A percentile compares a stretch with the other conserved stretches of the same genome.
These are phyloP conservation scores for Hydnomerulius pinastri DNA, from an alignment of 768 basidiomycete genomes.

Conservation along the genomic window DNA sequence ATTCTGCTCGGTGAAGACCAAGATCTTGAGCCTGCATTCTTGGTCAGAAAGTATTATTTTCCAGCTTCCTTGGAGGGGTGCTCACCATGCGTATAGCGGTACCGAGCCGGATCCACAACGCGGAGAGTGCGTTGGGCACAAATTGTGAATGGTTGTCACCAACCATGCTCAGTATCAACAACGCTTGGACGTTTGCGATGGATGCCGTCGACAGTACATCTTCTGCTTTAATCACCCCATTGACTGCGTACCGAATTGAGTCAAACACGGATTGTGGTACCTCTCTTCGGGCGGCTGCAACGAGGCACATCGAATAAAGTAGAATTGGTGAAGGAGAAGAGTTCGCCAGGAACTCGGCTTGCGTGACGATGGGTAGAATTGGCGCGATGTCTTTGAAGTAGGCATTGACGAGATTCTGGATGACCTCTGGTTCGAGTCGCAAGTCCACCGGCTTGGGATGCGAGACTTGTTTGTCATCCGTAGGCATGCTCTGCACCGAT, in stretches of 20 bases:
- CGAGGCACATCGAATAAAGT: conserved; percentile 91
- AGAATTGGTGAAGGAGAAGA: conserved; percentile 77
- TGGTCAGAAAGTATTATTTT: conserved; percentile 15
- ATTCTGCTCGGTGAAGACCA: conserved; percentile 91
- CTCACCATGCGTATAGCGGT: conserved; percentile 89
- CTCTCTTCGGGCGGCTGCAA: conserved; percentile 84
- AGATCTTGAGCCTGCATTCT: conserved; percentile 85
- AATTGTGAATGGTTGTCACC: conserved; percentile 91
- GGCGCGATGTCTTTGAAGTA: conserved; percentile 91
- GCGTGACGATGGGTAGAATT: conserved; percentile 86
- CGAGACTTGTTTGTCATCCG: conserved; percentile 53
- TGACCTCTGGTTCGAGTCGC: conserved; percentile 73
- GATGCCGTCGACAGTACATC: conserved; percentile 89
- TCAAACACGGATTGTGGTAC: conserved; percentile 88
- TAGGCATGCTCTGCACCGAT: conserved; percentile 65
- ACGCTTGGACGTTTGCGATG: conserved; percentile 83
- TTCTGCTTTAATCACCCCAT: conserved; percentile 82
- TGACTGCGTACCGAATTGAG: conserved; percentile 84
- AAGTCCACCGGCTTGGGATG: conserved; percentile 68
- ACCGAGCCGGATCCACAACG: conserved; percentile 84
- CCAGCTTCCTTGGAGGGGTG: conserved; percentile 14
- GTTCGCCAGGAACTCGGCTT: conserved; percentile 80
- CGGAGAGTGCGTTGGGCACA: conserved; percentile 82
- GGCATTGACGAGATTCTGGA: conserved; percentile 84
- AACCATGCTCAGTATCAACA: conserved; percentile 84